Conservation (phyloP, 176 grass and related monocot genomes). For the Carex pumila region DNA sequence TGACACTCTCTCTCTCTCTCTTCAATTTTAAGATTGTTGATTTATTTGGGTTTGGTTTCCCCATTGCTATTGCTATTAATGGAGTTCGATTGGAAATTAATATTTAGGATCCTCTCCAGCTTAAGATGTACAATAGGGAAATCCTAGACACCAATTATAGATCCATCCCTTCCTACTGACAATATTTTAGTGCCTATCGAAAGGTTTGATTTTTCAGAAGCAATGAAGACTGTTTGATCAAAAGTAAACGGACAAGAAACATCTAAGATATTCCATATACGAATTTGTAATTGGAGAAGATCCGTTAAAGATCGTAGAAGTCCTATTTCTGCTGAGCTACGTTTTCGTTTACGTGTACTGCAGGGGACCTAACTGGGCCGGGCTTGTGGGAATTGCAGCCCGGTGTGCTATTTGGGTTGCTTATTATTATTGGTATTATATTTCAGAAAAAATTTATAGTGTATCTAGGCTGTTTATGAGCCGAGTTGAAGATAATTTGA, state of each 20-base stretch:
- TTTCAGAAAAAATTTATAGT: too few relatives aligned
- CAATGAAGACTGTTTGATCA: background rate
- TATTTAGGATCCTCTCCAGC: background rate
- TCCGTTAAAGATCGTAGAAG: background rate
- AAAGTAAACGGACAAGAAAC: background rate
- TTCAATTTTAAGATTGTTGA: background rate
- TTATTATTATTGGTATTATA: background rate
- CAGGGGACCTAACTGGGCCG: background rate
- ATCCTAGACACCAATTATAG: background rate
- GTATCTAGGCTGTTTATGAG: too few relatives aligned
- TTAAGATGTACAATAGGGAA: background rate
- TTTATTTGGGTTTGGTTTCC: background rate
- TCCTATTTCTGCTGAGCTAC: background rate
- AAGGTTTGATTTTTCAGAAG: background rate
- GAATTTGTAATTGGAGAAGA: background rate
- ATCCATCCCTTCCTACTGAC: background rate
- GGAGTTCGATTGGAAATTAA: background rate
- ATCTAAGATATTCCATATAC: background rate
- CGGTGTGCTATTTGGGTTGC: background rate
- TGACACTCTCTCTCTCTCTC: background rate
- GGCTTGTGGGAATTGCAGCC: background rate
- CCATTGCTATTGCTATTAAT: background rate
- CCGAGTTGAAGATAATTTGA: too few relatives aligned
- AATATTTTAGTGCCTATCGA: background rate
- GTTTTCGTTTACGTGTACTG: background rate